Percentiles rank a stretch among this genome's conserved stretches.
These are phyloP conservation scores for Syzygium malaccense DNA, from an alignment of 441 rosid genomes.

Conservation along the genomic window DNA sequence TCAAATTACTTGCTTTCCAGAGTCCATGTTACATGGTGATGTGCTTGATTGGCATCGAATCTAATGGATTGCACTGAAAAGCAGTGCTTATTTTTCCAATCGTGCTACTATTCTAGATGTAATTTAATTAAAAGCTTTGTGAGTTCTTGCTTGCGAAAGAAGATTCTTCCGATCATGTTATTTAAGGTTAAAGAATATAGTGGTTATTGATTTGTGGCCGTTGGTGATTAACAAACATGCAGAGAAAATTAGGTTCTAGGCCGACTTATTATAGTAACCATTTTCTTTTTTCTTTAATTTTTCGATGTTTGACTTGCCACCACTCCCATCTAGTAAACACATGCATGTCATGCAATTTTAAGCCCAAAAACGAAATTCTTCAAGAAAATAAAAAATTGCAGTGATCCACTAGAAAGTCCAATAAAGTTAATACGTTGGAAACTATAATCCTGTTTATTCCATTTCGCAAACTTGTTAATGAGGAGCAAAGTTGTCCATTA, in stretches of 20 bases:
- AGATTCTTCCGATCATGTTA: background rate
- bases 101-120: background rate
- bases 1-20: background rate
- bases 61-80: background rate
- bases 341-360: background rate
- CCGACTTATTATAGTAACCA: too few relatives aligned
- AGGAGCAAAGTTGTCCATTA: background rate
- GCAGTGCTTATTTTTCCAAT: background rate
- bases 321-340: background rate
- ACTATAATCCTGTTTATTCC: background rate
- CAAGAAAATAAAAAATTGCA: background rate
- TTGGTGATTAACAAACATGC: background rate
- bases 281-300: too few relatives aligned
- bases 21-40: background rate
- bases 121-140: background rate
- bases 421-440: background rate
- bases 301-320: background rate
- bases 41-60: background rate
- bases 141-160: too few relatives aligned
- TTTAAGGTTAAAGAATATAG: background rate
- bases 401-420: background rate
- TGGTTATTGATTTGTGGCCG: background rate
- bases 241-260: too few relatives aligned
- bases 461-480: background rate
- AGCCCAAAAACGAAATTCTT: background rate